A percentile compares a stretch with the other conserved stretches of the same genome.
These are phyloP conservation scores for Omphalea diandra DNA, from an alignment of 441 rosid genomes.

Conservation along the genomic window DNA sequence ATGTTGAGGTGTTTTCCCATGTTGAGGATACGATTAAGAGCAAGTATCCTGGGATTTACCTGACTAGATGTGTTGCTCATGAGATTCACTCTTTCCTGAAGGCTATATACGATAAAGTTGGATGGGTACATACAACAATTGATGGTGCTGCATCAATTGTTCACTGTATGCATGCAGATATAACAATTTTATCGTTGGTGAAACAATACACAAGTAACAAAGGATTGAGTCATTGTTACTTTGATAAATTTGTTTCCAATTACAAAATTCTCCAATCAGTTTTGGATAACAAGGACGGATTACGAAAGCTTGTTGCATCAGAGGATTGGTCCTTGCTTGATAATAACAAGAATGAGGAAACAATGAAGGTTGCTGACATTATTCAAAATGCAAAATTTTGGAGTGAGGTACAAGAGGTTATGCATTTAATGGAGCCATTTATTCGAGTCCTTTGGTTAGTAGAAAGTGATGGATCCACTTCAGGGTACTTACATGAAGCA, in stretches of 20 bases:
- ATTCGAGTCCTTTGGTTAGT: neutral
- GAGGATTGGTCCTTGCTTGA: too few relatives aligned
- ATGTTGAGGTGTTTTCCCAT: neutral
- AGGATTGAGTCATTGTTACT: neutral
- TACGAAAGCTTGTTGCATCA: neutral
- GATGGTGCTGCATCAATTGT: neutral
- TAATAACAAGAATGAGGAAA: neutral
- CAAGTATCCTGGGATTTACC: constrained; percentile 2
- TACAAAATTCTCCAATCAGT: neutral
- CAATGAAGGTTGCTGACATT: neutral
- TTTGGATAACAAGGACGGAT: neutral
- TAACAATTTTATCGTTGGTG: too few relatives aligned
- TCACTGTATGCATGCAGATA: neutral
- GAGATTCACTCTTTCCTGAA: constrained; percentile 1
- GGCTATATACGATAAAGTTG: neutral
- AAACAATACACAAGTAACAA: too few relatives aligned
- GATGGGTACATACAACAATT: neutral
- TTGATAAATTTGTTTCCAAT: neutral
- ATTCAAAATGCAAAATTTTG: neutral
- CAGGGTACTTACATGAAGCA: neutral
- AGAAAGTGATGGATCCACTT: neutral
- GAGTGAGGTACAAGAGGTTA: neutral
- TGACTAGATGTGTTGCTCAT: constrained; percentile 4
- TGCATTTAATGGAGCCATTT: neutral
- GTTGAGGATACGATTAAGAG: neutral